These are phyloP conservation scores for Eutrema japonicum DNA, from an alignment of 345 rosid species.

Conservation along the genomic window DNA sequence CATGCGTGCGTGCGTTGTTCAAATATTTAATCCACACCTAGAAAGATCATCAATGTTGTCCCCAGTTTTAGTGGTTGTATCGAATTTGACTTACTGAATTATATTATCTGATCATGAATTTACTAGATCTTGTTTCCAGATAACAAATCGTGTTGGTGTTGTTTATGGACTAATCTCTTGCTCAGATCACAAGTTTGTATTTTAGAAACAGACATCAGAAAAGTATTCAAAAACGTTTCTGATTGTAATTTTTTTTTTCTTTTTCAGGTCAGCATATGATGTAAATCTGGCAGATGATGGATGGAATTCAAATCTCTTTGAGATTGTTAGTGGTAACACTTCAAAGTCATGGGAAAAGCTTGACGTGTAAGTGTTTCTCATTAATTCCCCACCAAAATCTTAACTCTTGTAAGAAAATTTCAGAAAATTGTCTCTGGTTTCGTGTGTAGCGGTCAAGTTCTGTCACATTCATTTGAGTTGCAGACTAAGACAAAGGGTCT, in stretches of 20 bases:
- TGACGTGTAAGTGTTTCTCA: constrained; percentile 59
- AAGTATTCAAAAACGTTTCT: not conserved
- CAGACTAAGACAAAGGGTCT: constrained; percentile 72
- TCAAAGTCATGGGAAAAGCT: constrained; percentile 86
- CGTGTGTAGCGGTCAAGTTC: constrained; percentile 59
- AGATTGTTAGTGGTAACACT: constrained; percentile 61
- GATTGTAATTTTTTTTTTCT: not conserved
- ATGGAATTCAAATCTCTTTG: constrained; percentile 69
- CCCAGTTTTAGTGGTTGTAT: not conserved
- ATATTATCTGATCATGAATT: not conserved
- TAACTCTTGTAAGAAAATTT: not conserved
- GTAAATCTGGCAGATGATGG: constrained; percentile 62
- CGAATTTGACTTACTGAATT: no score
- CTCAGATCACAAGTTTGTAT: not conserved
- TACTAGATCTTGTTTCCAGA: no score
- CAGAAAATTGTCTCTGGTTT: not conserved
- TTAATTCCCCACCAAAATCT: not conserved
- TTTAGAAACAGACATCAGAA: not conserved
- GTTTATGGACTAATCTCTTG: not conserved
- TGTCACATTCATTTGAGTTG: constrained; percentile 80
- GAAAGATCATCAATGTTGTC: not conserved
- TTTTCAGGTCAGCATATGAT: constrained; percentile 75
- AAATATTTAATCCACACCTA: no score
- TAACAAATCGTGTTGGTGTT: no score
- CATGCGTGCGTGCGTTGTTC: no score